Evolutionary conservation across 2,329 filamentous ascomycete species (phyloP).

Genomic region (Cytospora piceicola): DNA sequence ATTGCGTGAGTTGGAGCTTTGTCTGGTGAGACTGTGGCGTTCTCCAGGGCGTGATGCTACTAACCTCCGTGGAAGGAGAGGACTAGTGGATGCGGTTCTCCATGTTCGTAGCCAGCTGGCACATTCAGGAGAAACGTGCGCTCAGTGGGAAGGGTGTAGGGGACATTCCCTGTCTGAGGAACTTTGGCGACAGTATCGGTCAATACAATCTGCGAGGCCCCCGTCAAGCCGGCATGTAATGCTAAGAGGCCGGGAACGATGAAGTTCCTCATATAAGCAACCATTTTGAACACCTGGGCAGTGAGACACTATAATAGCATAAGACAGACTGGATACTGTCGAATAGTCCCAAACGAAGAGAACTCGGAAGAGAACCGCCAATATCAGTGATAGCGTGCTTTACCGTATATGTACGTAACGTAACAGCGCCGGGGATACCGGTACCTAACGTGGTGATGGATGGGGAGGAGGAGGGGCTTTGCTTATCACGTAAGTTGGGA

Average conservation of each 20-base stretch:
- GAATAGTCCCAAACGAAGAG: neutral
- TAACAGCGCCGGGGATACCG: neutral
- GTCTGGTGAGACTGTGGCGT: neutral
- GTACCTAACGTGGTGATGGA: neutral
- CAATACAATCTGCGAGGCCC: constrained; percentile 10
- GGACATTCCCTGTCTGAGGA: constrained; percentile 32
- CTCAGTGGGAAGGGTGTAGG: constrained; percentile 32
- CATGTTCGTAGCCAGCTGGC: constrained; percentile 31
- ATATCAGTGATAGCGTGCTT: neutral
- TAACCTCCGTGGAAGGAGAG: constrained; percentile 36
- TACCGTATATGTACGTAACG: neutral
- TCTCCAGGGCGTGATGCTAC: neutral
- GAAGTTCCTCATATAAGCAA: neutral
- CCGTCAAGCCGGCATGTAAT: neutral
- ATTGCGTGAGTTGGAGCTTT: neutral
- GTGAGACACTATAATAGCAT: neutral
- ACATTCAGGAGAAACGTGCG: constrained; percentile 36
- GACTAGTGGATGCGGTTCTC: constrained; percentile 32
- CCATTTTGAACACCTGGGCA: neutral
- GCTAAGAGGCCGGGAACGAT: constrained; percentile 6
- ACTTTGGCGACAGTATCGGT: neutral
- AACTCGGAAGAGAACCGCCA: neutral
- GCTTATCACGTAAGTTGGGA: neutral
- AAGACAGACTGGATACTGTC: neutral
- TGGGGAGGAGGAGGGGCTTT: neutral